Evolutionary conservation across 352 stramenopile genomes (phyloP).

Genomic region (Phytophthora pinifolia): DNA sequence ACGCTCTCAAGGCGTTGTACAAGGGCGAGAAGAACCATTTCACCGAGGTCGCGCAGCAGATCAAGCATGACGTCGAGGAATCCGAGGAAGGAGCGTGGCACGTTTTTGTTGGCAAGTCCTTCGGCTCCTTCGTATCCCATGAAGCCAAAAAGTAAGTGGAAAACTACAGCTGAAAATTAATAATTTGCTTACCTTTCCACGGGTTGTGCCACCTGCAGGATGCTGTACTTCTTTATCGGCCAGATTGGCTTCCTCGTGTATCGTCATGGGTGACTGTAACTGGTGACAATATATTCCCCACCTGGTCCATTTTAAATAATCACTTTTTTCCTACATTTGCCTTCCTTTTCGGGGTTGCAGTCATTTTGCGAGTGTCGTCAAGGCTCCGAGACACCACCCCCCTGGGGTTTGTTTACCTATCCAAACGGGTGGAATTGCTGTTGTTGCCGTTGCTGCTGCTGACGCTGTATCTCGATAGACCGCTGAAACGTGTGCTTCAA

Average conservation of each 20-base stretch:
- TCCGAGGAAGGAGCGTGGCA: slow-evolving; percentile 71
- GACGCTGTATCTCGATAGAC: slow-evolving; percentile 30
- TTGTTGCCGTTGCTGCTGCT: slow-evolving; percentile 30
- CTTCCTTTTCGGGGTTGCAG: slow-evolving; percentile 7
- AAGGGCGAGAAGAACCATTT: slow-evolving; percentile 87
- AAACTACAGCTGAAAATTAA: neutral
- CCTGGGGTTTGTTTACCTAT: slow-evolving; percentile 13
- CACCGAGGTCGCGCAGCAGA: slow-evolving; percentile 74
- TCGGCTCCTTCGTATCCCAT: slow-evolving; percentile 84
- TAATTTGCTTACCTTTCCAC: slow-evolving; percentile 8
- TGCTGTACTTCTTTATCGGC: slow-evolving; percentile 83
- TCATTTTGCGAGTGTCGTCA: slow-evolving; percentile 4
- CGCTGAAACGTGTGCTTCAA: slow-evolving; percentile 46
- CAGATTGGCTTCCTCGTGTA: slow-evolving; percentile 84
- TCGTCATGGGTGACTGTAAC: slow-evolving; percentile 46
- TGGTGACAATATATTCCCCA: too few relatives aligned
- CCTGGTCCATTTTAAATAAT: slow-evolving; percentile 37
- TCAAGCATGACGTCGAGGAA: slow-evolving; percentile 82
- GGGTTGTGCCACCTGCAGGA: slow-evolving; percentile 35
- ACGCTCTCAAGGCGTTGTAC: slow-evolving; percentile 80
- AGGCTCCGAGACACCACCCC: neutral
- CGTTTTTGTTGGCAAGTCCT: slow-evolving; percentile 86
- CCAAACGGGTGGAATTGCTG: slow-evolving; percentile 18
- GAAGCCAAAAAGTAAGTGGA: slow-evolving; percentile 76
- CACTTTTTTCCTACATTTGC: slow-evolving; percentile 20